A percentile compares a stretch with the other conserved stretches of the same genome.
Conservation (phyloP, 805 yeast species). For the Saccharomycopsis microspora region DNA sequence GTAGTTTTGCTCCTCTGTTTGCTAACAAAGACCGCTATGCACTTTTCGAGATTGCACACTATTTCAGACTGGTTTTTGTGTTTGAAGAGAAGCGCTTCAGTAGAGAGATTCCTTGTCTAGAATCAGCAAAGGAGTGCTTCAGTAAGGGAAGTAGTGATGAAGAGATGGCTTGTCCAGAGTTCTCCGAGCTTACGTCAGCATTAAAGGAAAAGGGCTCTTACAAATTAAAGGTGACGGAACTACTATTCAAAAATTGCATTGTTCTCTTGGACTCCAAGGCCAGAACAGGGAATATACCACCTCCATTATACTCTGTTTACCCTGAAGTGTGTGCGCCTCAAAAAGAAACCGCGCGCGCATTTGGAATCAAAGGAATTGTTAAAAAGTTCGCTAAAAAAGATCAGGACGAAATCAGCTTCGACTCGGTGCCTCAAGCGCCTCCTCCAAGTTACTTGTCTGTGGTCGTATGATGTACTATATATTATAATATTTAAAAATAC, state of each 20-base stretch:
- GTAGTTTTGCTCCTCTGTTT: conserved; percentile 1
- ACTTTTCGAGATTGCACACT: conserved; percentile 4
- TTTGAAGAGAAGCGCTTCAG: conserved; percentile 2
- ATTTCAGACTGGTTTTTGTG: conserved; percentile 1
- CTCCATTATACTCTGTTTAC: background rate
- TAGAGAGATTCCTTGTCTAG: background rate
- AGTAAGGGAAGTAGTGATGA: background rate
- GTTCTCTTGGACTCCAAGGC: background rate
- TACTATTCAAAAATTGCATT: conserved; percentile 1
- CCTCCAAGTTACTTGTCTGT: too few species aligned
- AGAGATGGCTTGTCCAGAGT: background rate
- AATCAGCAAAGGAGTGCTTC: too few species aligned
- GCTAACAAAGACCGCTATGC: conserved; percentile 1
- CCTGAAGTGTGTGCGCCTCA: too few species aligned
- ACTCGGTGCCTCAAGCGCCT: too few species aligned
- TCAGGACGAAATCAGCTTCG: too few species aligned
- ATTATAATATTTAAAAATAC: too few species aligned
- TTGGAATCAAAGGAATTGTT: too few species aligned
- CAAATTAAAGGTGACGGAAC: background rate
- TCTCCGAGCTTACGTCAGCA: background rate
- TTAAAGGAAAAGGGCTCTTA: conserved; percentile 1
- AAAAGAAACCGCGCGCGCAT: too few species aligned
- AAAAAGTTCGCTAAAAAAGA: too few species aligned
- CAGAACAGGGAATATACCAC: conserved; percentile 3
- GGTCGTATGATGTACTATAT: too few species aligned